Base-by-base conservation (phyloP, 345 rosid species). In the Sonneratia alba region DNA sequence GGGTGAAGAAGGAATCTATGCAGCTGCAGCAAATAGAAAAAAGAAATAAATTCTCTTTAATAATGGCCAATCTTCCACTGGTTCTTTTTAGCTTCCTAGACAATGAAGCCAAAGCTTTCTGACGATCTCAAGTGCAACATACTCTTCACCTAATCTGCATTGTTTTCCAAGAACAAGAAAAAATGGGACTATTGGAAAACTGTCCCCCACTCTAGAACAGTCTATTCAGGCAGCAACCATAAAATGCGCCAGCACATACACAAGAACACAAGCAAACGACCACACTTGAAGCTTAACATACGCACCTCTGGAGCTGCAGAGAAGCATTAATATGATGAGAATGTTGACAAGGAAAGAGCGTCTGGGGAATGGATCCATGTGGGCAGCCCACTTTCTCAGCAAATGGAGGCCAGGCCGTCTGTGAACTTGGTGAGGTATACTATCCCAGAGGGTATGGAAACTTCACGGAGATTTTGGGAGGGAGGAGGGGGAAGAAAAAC, bases 341-440 rank as follows among this genome's bases (percentile, higher is more conserved):
- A 22, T 43, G 66, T 6, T 9, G 53, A 68, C 1, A n/a, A 48
- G 55, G 53, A 19, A 22, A 68, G 55, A 13, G 70, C 3, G 55
- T 16, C 19, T 68, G 70, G 45, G 3, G 70, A 27, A 45, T 13
- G 56, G 53, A 68, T 15, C 70, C 70, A 68, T 68, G 70, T 6
- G 32, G 36, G 70, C 37, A 22, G 36, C 36, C 66, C 1, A 11
- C 22, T 55, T 9, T n/a, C 61, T 55, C 37, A n/a, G 63, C 63
- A 57, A 57, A 57, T 57, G 63, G 63, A 27, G 32, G 32, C 32
- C 32, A 34, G 63, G 27, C 4, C 9, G 57, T 9, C 14, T 7
- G 51, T 47, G 51, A 47, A 2, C 51, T 47, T 2, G 51, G 51
- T 53, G 57, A 53, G 57, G 16, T n/a, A 7, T 56, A 0, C 14